Evolutionary conservation across 257 asterid species (phyloP).

Genomic region (Oldenlandia corymbosa): DNA sequence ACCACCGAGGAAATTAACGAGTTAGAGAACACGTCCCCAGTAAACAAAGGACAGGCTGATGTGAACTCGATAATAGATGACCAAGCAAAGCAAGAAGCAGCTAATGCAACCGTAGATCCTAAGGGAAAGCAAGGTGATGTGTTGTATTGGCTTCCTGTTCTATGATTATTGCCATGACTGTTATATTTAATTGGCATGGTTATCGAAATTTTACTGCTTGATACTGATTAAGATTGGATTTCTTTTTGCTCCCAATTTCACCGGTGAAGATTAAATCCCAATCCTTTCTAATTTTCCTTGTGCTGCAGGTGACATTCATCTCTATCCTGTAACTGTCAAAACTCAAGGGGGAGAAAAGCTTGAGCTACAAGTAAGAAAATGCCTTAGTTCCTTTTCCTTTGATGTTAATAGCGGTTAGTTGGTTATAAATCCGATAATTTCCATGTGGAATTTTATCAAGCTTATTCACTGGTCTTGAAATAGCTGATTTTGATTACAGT

Average conservation of each 20-base stretch:
- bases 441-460: conserved; percentile 3
- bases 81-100: conserved; percentile 49
- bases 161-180: background rate
- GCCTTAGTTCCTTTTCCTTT: conserved; percentile 1
- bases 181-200: background rate
- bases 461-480: conserved; percentile 18
- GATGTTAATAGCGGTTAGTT: background rate
- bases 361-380: conserved; percentile 68
- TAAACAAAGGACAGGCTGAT: conserved; percentile 50
- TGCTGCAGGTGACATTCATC: conserved; percentile 69
- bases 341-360: conserved; percentile 84
- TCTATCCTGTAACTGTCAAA: conserved; percentile 83
- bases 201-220: background rate
- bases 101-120: conserved; percentile 2
- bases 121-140: conserved; percentile 22
- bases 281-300: background rate
- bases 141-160: background rate
- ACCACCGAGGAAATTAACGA: conserved; percentile 38
- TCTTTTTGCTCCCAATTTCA: background rate
- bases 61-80: conserved; percentile 5
- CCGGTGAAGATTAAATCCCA: background rate
- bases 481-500: conserved; percentile 44
- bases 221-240: no score
- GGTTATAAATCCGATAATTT: no score
- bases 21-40: conserved; percentile 31